A percentile compares a stretch with the other conserved stretches of the same genome.
phyloP scores from a whole-genome alignment of 768 basidiomycete species.

The Russula sp. region DNA sequence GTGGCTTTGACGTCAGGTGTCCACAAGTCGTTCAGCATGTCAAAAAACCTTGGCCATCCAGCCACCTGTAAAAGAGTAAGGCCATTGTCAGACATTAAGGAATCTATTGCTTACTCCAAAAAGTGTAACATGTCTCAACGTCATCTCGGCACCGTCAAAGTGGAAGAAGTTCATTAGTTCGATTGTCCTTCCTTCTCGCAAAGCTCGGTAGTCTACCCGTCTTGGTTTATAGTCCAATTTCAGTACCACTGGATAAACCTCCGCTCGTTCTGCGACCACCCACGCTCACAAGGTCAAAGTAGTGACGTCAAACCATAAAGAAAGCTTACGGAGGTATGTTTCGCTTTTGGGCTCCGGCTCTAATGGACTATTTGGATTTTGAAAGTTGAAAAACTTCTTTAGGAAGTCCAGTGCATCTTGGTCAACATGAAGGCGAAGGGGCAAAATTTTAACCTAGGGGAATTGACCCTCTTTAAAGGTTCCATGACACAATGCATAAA shows the following conservation, averaged over 20 bases:
- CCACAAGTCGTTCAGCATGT: slow-evolving; percentile 95
- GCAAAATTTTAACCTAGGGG: slow-evolving; percentile 76
- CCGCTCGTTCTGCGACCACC: slow-evolving; percentile 65
- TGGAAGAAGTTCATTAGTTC: slow-evolving; percentile 99
- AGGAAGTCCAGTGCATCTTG: slow-evolving; percentile 98
- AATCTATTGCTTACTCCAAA: slow-evolving; percentile 60
- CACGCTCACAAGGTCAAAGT: not conserved
- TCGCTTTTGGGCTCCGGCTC: slow-evolving; percentile 38
- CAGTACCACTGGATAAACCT: slow-evolving; percentile 90
- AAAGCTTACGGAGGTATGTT: slow-evolving; percentile 63
- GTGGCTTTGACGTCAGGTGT: slow-evolving; percentile 99
- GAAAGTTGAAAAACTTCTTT: slow-evolving; percentile 93
- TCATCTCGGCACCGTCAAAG: slow-evolving; percentile 98
- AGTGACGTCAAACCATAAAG: not conserved
- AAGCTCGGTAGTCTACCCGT: slow-evolving; percentile 86
- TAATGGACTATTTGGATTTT: slow-evolving; percentile 44
- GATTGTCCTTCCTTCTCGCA: slow-evolving; percentile 85
- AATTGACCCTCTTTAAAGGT: slow-evolving; percentile 1
- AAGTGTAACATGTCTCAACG: slow-evolving; percentile 83
- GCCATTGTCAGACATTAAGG: not conserved
- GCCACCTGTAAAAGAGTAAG: slow-evolving; percentile 51
- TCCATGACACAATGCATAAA: slow-evolving; percentile 13
- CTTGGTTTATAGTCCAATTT: slow-evolving; percentile 99
- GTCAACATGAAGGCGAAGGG: slow-evolving; percentile 89
- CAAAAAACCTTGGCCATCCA: slow-evolving; percentile 86